phyloP scores from a whole-genome alignment of 148 eudicot genomes.

The Camellia lanceoleosa region DNA sequence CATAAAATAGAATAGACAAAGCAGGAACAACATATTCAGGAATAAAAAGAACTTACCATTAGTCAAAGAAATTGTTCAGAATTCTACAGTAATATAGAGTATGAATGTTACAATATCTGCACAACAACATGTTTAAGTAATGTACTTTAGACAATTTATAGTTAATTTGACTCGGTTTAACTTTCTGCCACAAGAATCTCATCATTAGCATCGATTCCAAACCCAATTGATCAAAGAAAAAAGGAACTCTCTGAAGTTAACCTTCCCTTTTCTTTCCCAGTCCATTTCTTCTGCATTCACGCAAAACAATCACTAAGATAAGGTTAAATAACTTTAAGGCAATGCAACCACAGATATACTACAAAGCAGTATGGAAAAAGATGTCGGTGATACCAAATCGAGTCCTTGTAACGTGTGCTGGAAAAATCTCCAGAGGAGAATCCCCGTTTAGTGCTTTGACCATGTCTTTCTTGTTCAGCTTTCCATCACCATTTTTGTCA shows the following conservation, averaged over 20 bases:
- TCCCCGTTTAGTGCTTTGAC: too few relatives aligned
- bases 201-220: constrained; percentile 51
- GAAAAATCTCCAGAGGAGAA: constrained; percentile 11
- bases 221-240: constrained; percentile 53
- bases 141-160: background rate
- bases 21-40: too few relatives aligned
- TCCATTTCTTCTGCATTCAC: constrained; percentile 34
- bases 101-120: background rate
- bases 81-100: background rate
- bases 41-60: background rate
- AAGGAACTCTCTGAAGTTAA: constrained; percentile 64
- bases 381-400: constrained; percentile 38
- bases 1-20: too few relatives aligned
- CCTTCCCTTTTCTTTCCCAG: constrained; percentile 53
- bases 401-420: constrained; percentile 8
- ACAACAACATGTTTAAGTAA: background rate
- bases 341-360: background rate
- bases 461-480: too few relatives aligned
- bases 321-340: background rate
- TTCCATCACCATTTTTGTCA: constrained; percentile 43
- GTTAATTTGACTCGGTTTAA: constrained; percentile 11
- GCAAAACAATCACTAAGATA: background rate
- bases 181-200: constrained; percentile 20
- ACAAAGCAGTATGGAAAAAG: background rate
- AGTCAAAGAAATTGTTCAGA: background rate